Base-by-base conservation (phyloP, 148 eudicot species). In the Silene latifolia region DNA sequence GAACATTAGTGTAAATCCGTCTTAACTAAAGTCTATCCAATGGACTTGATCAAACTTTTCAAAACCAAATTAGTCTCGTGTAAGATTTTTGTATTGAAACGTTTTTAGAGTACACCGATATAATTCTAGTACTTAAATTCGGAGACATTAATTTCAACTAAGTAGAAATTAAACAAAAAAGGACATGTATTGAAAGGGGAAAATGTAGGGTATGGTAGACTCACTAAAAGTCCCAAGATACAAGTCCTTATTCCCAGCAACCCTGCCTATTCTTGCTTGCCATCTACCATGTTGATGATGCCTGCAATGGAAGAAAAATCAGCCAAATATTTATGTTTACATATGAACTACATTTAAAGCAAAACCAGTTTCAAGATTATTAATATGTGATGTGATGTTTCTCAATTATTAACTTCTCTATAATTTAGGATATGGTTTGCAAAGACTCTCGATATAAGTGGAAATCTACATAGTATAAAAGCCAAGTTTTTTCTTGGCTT, bases 281-380 rank as follows among this genome's bases (percentile, higher is more conserved):
- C 98, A 93, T 83, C 98, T 83, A 44, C 98, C 98, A 87, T 91
- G 97, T 76, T 91, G 98, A 77, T 93, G 98, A 80, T 93, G 98
- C 87, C 98, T 93, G 87, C 63, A 71, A 23, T 17, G 21, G 18
- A 23, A 53, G 7, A 76, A 65, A 62, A 39, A 15, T 17, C 46
- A 67, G 63, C 59, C 65, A 57, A 63, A 48, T 70, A 59, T 73
- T 77, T 67, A 81, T 67, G 32, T 77, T 42, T 11, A 35, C 11
- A 75, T 42, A 21, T 71, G 27, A 67, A 67, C 27, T 29, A 23
- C 46, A 70, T 64, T 64, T 19, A 74, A 7, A 61, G 21, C 73
- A 15, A 75, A 18, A 29, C 44, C 32, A 64, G 56, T 32, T 47
- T 48, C 57, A 59, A 61, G 15, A 5, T 61, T 46, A 61, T 62